A percentile compares a stretch with the other conserved stretches of the same genome.
phyloP scores from a whole-genome alignment of 2,329 filamentous ascomycete species.

The Cladophialophora psammophila region DNA sequence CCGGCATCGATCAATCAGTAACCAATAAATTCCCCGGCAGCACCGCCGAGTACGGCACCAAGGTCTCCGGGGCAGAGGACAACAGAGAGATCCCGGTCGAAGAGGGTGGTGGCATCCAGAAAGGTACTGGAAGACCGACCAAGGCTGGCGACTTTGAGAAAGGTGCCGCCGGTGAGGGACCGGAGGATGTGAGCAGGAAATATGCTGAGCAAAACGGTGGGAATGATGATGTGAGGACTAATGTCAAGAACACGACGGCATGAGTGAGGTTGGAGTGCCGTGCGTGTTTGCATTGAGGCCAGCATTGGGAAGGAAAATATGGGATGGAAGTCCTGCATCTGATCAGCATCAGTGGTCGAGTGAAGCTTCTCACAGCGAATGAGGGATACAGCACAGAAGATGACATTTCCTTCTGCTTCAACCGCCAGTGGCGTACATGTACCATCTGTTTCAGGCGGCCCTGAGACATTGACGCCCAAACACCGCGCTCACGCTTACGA shows the following conservation, averaged over 20 bases:
- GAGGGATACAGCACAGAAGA: neutral
- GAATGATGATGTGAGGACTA: slow-evolving; percentile 36
- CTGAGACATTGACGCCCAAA: slow-evolving; percentile 6
- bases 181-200: slow-evolving; percentile 33
- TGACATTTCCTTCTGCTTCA: neutral
- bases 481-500: slow-evolving; percentile 21
- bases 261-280: neutral
- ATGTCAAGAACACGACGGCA: slow-evolving; percentile 27
- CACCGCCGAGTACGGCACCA: slow-evolving; percentile 49
- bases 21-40: slow-evolving; percentile 49
- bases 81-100: slow-evolving; percentile 51
- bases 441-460: neutral
- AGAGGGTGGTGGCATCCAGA: slow-evolving; percentile 48
- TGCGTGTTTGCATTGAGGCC: slow-evolving; percentile 1
- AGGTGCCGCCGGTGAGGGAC: slow-evolving; percentile 38
- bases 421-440: neutral
- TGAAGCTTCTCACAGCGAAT: neutral
- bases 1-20: slow-evolving; percentile 51
- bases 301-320: neutral
- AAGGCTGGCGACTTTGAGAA: slow-evolving; percentile 47
- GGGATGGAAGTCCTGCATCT: neutral
- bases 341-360: neutral
- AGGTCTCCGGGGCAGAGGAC: slow-evolving; percentile 47
- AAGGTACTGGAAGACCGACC: slow-evolving; percentile 44
- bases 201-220: slow-evolving; percentile 29